A percentile compares a stretch with the other conserved stretches of the same genome.
Evolutionary conservation across 139 green algal genomes (phyloP).

Genomic region (Chlamydomonas applanata): DNA sequence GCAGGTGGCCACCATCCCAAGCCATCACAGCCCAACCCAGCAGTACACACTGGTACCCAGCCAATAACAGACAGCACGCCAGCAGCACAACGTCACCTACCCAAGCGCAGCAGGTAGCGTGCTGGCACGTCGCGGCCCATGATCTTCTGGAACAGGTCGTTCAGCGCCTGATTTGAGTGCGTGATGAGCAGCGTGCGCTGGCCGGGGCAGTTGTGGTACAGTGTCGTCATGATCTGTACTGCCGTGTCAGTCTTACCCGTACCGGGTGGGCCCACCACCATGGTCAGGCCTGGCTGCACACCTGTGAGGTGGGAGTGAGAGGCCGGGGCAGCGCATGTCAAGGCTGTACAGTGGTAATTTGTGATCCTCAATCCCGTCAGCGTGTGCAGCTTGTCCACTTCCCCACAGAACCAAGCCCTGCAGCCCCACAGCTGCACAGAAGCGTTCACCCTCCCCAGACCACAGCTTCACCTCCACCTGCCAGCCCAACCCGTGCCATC

Average conservation of each 20-base stretch:
- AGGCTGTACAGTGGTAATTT: too few species aligned
- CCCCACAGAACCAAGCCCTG: background rate
- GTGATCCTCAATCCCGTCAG: too few species aligned
- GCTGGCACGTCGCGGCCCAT: slow-evolving; percentile 75
- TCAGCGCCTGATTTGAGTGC: slow-evolving; percentile 97
- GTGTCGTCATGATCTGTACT: slow-evolving; percentile 87
- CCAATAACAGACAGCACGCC: too few species aligned
- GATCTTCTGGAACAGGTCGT: slow-evolving; percentile 95
- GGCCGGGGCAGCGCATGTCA: slow-evolving; percentile 60
- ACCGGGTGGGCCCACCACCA: slow-evolving; percentile 95
- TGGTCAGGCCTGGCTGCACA: slow-evolving; percentile 89
- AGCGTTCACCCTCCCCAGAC: too few species aligned
- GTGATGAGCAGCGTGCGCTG: slow-evolving; percentile 95
- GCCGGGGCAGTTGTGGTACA: slow-evolving; percentile 93
- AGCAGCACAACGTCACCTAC: slow-evolving; percentile 19
- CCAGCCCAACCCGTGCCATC: background rate
- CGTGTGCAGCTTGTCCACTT: too few species aligned
- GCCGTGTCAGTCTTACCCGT: slow-evolving; percentile 98
- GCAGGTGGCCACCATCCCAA: too few species aligned
- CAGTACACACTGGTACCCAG: too few species aligned
- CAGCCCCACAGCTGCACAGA: background rate
- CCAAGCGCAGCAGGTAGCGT: slow-evolving; percentile 92
- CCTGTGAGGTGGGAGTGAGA: slow-evolving; percentile 36
- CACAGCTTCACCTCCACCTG: too few species aligned
- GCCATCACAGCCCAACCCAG: too few species aligned